These are phyloP conservation scores for Poterioochromonas sp. DNA, from an alignment of 352 stramenopile species.

Conservation along the genomic window DNA sequence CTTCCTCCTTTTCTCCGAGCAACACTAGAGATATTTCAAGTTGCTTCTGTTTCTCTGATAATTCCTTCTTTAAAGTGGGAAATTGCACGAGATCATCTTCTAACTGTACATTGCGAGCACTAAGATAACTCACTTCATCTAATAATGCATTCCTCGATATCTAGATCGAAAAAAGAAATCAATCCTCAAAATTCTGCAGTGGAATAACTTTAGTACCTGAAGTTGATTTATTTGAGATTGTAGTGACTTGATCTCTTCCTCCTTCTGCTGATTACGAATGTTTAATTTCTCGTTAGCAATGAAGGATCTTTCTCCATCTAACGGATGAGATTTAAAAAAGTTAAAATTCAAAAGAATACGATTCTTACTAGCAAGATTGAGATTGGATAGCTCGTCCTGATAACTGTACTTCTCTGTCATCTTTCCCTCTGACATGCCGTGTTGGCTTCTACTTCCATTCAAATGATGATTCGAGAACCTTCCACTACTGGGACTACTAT, in stretches of 20 bases:
- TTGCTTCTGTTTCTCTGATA: neutral
- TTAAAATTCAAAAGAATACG: neutral
- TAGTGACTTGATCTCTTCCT: neutral
- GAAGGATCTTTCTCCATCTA: constrained; percentile 13
- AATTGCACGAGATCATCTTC: neutral
- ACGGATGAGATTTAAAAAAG: neutral
- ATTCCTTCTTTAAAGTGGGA: neutral
- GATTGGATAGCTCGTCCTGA: too few species aligned
- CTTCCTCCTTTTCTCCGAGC: constrained; percentile 30
- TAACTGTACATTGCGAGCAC: neutral
- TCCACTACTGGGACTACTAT: too few species aligned
- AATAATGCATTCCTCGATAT: neutral
- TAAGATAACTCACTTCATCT: constrained; percentile 17
- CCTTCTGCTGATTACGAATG: neutral
- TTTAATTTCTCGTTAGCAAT: neutral
- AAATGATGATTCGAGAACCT: too few species aligned
- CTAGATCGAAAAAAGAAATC: neutral
- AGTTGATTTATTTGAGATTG: neutral
- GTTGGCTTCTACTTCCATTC: too few species aligned
- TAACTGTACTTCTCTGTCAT: neutral
- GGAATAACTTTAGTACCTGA: neutral
- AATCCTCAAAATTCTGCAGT: neutral
- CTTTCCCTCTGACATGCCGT: neutral
- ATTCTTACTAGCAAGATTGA: too few species aligned
- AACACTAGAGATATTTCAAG: neutral